Evolutionary conservation across 2,329 filamentous ascomycete genomes (phyloP).

Genomic region (Cercospora zeina): DNA sequence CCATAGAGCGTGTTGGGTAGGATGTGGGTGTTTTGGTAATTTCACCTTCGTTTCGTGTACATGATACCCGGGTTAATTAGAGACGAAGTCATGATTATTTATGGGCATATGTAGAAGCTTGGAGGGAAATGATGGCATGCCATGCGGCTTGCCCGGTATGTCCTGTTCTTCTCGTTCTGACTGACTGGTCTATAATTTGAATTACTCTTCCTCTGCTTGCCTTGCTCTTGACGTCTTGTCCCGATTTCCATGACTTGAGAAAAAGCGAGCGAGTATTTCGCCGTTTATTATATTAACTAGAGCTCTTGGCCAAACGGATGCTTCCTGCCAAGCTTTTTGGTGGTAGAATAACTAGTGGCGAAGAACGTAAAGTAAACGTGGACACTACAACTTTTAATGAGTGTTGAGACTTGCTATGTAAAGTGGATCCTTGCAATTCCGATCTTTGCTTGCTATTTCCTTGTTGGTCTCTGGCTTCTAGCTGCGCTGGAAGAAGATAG

Average conservation of each 20-base stretch:
- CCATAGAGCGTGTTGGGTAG: background rate
- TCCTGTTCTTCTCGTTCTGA: too few species aligned
- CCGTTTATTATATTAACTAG: background rate
- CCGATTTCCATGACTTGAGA: too few species aligned
- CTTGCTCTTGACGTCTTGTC: too few species aligned
- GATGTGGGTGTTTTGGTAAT: background rate
- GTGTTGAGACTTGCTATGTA: conserved; percentile 7
- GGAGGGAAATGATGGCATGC: background rate
- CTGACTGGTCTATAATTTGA: too few species aligned
- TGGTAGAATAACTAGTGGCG: background rate
- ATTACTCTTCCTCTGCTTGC: too few species aligned
- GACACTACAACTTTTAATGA: too few species aligned
- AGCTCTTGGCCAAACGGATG: conserved; percentile 3
- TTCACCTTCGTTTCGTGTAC: background rate
- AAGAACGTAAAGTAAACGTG: background rate
- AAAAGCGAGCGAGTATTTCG: too few species aligned
- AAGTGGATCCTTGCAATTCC: conserved; percentile 15
- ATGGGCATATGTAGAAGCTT: background rate
- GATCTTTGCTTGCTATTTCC: background rate
- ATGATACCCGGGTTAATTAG: background rate
- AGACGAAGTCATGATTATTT: background rate
- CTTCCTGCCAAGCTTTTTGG: conserved; percentile 3
- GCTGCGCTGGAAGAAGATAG: too few species aligned
- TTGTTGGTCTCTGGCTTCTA: too few species aligned
- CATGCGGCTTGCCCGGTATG: too few species aligned